Evolutionary conservation across 345 rosid genomes (phyloP).

Genomic region (Abelmoschus esculentus): DNA sequence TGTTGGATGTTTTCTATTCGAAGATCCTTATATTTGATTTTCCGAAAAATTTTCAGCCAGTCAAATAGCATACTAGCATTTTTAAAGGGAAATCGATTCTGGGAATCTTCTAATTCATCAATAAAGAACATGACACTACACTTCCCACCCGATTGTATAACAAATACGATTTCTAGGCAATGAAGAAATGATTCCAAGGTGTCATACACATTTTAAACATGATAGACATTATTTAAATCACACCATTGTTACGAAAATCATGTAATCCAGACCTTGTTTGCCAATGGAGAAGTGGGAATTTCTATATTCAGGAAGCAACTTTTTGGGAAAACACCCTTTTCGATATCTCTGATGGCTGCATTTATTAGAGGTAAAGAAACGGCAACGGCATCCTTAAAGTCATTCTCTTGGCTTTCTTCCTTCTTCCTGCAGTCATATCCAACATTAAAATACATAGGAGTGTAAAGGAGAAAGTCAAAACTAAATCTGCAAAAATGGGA

Average conservation of each 20-base stretch:
- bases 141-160: neutral
- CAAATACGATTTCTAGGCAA: neutral
- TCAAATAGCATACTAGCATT: too few species aligned
- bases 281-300: conserved; percentile 69
- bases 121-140: too few species aligned
- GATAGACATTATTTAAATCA: neutral
- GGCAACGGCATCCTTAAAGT: conserved; percentile 80
- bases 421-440: conserved; percentile 53
- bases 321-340: conserved; percentile 67
- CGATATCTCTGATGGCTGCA: conserved; percentile 74
- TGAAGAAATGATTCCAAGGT: neutral
- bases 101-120: too few species aligned
- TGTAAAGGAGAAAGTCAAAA: neutral
- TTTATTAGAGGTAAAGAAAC: conserved; percentile 76
- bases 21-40: too few species aligned
- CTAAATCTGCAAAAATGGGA: neutral
- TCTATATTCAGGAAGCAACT: conserved; percentile 62
- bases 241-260: neutral
- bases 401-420: conserved; percentile 79
- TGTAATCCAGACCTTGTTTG: conserved; percentile 58
- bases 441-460: neutral
- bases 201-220: neutral
- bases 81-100: too few species aligned
- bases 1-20: too few species aligned
- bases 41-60: too few species aligned